These are phyloP conservation scores for Naganishia albida DNA, from an alignment of 1,284 basidiomycete genomes.

Conservation along the genomic window DNA sequence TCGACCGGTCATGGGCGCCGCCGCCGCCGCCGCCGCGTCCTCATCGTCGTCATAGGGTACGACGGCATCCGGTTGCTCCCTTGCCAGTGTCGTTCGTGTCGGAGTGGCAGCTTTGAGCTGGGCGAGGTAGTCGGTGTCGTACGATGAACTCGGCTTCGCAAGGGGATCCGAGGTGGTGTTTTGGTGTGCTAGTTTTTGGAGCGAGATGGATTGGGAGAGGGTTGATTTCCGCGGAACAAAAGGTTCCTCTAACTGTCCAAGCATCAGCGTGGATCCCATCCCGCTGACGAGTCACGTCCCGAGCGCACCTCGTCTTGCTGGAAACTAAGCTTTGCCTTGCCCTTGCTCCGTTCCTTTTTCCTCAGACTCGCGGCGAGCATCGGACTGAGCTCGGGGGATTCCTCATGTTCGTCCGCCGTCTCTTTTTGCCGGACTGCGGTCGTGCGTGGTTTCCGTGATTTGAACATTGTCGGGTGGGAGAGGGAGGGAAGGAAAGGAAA, in stretches of 20 bases:
- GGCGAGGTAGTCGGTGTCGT: slow-evolving; percentile 74
- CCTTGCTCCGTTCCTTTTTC: slow-evolving; percentile 54
- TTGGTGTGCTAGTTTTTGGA: slow-evolving; percentile 37
- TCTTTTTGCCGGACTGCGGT: background rate
- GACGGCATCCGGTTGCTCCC: slow-evolving; percentile 9
- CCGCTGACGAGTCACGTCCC: background rate
- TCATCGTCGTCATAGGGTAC: slow-evolving; percentile 16
- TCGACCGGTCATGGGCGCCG: slow-evolving; percentile 47
- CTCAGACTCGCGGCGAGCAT: slow-evolving; percentile 47
- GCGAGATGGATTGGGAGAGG: slow-evolving; percentile 47
- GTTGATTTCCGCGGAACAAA: slow-evolving; percentile 53
- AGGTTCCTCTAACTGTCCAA: slow-evolving; percentile 33
- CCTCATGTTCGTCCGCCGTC: slow-evolving; percentile 1
- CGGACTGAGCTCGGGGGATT: slow-evolving; percentile 30
- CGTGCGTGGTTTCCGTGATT: slow-evolving; percentile 11
- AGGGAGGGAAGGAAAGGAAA: no score
- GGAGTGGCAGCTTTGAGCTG: slow-evolving; percentile 81
- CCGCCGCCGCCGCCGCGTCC: background rate
- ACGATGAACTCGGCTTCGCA: slow-evolving; percentile 56
- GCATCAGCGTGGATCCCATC: background rate
- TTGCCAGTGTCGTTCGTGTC: slow-evolving; percentile 50
- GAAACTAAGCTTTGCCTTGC: slow-evolving; percentile 47
- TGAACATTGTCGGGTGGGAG: background rate
- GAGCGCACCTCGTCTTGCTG: slow-evolving; percentile 57
- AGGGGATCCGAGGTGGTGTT: slow-evolving; percentile 35